Evolutionary conservation across 345 rosid genomes (phyloP).

Genomic region (Pseudoturritis turrita): DNA sequence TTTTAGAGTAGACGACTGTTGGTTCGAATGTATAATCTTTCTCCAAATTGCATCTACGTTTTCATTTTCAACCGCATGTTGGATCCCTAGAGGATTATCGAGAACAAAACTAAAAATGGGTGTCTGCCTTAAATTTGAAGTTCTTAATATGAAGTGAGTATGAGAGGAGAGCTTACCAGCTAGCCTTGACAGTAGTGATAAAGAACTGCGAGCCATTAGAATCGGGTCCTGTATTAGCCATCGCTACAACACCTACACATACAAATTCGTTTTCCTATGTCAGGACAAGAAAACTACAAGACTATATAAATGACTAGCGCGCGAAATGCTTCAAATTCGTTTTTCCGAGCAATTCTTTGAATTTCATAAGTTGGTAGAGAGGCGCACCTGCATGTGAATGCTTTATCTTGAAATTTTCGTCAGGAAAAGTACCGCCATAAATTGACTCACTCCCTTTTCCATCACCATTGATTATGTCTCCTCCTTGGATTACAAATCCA

Average conservation of each 20-base stretch:
- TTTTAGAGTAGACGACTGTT: not conserved
- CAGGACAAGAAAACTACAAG: not conserved
- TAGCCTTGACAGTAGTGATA: constrained; percentile 86
- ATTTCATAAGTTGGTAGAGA: not conserved
- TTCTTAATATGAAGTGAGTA: too few relatives aligned
- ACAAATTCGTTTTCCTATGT: not conserved
- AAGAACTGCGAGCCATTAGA: constrained; percentile 97
- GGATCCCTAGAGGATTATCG: not conserved
- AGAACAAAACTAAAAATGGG: not conserved
- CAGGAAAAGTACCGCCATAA: constrained; percentile 78
- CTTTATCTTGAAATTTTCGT: constrained; percentile 83
- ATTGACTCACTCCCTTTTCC: constrained; percentile 81
- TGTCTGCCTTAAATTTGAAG: not conserved
- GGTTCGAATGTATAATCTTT: not conserved
- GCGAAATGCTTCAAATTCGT: not conserved
- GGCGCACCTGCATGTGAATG: constrained; percentile 78
- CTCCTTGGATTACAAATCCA: constrained; percentile 95
- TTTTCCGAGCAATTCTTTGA: not conserved
- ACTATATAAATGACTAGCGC: not conserved
- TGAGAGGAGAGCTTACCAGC: constrained; percentile 66
- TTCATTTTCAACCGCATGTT: too few relatives aligned
- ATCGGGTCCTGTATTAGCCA: constrained; percentile 91
- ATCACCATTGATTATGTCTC: constrained; percentile 68
- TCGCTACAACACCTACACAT: constrained; percentile 71
- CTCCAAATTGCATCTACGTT: not conserved